These are phyloP conservation scores for Malassezia sympodialis DNA, from an alignment of 1,284 basidiomycete genomes.

Conservation along the genomic window DNA sequence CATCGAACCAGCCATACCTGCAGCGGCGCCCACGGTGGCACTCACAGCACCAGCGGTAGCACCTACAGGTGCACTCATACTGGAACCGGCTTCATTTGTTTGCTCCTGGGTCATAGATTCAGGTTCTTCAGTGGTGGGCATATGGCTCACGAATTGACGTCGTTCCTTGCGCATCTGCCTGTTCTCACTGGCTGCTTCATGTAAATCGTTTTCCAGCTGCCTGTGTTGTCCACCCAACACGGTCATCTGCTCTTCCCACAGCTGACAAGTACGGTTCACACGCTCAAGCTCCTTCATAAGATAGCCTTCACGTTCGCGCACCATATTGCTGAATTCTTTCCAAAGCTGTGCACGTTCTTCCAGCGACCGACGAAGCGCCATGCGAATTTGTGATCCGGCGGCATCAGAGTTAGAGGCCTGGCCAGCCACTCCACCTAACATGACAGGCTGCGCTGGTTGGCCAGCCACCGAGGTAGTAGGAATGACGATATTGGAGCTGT, in stretches of 20 bases:
- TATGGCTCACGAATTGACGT: slow-evolving; percentile 19
- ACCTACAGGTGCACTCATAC: neutral
- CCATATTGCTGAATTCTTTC: slow-evolving; percentile 63
- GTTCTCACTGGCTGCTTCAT: slow-evolving; percentile 56
- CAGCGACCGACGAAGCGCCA: slow-evolving; percentile 60
- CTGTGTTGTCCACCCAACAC: slow-evolving; percentile 78
- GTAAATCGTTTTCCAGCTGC: slow-evolving; percentile 58
- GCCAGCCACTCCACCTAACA: neutral
- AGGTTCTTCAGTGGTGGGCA: neutral
- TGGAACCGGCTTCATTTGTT: neutral
- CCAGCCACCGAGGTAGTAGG: neutral
- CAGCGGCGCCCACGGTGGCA: slow-evolving; percentile 1
- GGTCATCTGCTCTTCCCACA: slow-evolving; percentile 88
- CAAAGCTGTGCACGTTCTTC: slow-evolving; percentile 57
- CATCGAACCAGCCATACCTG: neutral
- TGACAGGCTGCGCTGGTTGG: neutral
- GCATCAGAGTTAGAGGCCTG: neutral
- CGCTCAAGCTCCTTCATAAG: slow-evolving; percentile 57
- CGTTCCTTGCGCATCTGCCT: slow-evolving; percentile 49
- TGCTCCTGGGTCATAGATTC: neutral
- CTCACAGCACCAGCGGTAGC: neutral
- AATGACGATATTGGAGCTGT: neutral
- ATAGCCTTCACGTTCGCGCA: slow-evolving; percentile 71
- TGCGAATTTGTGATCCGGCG: neutral
- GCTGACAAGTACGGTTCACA: slow-evolving; percentile 57